Percentiles rank a stretch among this genome's conserved stretches.
phyloP scores from a whole-genome alignment of 306 rosid species.

The Arachis stenosperma region DNA sequence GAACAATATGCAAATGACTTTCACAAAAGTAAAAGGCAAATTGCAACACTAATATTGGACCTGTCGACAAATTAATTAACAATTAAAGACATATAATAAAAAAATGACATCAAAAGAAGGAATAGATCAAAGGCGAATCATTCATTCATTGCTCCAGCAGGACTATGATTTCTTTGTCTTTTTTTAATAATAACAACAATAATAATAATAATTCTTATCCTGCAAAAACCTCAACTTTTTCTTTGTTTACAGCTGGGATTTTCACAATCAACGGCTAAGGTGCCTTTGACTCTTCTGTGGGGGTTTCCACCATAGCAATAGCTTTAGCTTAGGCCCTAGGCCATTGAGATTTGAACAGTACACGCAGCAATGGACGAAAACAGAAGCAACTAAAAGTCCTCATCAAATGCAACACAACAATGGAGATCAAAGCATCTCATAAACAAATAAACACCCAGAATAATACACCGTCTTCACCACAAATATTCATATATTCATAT shows the following conservation, averaged over 20 bases:
- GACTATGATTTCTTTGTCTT: constrained; percentile 22
- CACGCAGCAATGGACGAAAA: constrained; percentile 36
- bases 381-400: constrained; percentile 31
- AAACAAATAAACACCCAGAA: constrained; percentile 38
- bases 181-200: too few relatives aligned
- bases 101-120: constrained; percentile 56
- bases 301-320: constrained; percentile 31
- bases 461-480: constrained; percentile 33
- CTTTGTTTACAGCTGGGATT: constrained; percentile 40
- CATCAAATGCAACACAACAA: constrained; percentile 27
- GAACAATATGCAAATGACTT: constrained; percentile 42
- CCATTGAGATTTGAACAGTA: constrained; percentile 20
- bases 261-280: constrained; percentile 55
- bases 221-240: constrained; percentile 35
- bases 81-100: not conserved
- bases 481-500: not conserved
- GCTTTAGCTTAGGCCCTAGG: constrained; percentile 27
- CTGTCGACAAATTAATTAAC: constrained; percentile 42
- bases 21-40: constrained; percentile 47
- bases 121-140: constrained; percentile 46
- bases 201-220: constrained; percentile 11
- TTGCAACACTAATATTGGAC: constrained; percentile 51
- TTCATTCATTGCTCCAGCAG: constrained; percentile 28
- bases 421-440: constrained; percentile 48
- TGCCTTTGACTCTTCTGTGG: constrained; percentile 34